Conservation (phyloP, 1,139 yeast genomes). For the Suhomyces ambrosiae region DNA sequence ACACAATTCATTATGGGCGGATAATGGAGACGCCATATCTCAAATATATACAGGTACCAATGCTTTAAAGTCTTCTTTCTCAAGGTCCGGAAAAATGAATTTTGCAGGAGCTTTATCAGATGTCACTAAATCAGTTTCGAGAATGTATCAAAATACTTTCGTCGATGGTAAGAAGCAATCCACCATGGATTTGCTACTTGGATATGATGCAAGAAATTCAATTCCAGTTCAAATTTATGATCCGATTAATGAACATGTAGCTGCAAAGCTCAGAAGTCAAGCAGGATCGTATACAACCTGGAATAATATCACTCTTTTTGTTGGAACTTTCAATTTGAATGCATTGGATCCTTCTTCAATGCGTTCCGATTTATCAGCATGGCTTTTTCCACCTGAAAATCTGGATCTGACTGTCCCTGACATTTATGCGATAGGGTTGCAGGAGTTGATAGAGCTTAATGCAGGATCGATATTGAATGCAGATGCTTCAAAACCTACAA, state of each 20-base stretch:
- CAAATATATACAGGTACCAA: conserved; percentile 97
- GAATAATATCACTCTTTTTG: conserved; percentile 63
- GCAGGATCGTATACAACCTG: conserved; percentile 62
- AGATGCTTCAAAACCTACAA: conserved; percentile 61
- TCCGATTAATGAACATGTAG: conserved; percentile 83
- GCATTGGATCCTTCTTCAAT: conserved; percentile 58
- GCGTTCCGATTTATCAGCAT: conserved; percentile 59
- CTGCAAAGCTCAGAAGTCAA: conserved; percentile 54
- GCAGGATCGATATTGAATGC: conserved; percentile 80
- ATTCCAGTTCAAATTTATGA: conserved; percentile 74
- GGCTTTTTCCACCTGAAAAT: conserved; percentile 79
- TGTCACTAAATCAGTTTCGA: conserved; percentile 91
- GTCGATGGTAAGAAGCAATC: conserved; percentile 89
- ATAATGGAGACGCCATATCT: conserved; percentile 95
- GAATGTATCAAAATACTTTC: conserved; percentile 95
- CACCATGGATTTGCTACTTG: conserved; percentile 82
- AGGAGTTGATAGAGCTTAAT: conserved; percentile 87
- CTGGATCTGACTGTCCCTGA: conserved; percentile 56
- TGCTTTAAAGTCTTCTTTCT: conserved; percentile 90
- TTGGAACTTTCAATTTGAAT: conserved; percentile 88
- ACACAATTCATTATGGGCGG: conserved; percentile 93
- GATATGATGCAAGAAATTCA: conserved; percentile 72
- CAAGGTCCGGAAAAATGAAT: conserved; percentile 94
- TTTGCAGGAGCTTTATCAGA: conserved; percentile 95
- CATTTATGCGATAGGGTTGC: conserved; percentile 83